These are phyloP conservation scores for Phlebiopsis gigantea DNA, from an alignment of 768 basidiomycete species.

Conservation along the genomic window DNA sequence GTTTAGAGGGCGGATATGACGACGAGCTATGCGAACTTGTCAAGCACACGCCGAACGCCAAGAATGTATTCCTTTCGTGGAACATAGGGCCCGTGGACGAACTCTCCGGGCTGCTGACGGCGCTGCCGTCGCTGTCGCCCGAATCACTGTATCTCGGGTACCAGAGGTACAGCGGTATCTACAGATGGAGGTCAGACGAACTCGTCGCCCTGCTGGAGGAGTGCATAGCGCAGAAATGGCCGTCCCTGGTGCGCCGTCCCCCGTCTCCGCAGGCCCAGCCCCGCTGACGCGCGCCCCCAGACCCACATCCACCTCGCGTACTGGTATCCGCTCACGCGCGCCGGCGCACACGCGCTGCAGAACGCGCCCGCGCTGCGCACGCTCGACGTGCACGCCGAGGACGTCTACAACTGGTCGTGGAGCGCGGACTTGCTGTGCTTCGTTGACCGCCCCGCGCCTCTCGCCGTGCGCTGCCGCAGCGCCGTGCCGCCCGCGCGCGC, in stretches of 20 bases:
- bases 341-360: not conserved
- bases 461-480: not conserved
- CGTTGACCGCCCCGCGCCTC: not conserved
- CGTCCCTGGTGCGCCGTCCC: not conserved
- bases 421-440: not conserved
- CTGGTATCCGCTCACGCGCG: not conserved
- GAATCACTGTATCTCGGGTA: not conserved
- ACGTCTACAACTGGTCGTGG: slow-evolving; percentile 1
- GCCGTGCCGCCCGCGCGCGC: not conserved
- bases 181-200: not conserved
- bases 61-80: not conserved
- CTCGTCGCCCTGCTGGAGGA: not conserved
- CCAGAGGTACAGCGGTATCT: too few relatives aligned
- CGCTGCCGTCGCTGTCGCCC: not conserved
- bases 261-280: not conserved
- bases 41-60: not conserved
- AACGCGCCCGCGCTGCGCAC: not conserved
- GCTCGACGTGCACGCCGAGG: not conserved
- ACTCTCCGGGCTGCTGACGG: not conserved
- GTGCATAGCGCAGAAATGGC: not conserved
- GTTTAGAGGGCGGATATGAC: not conserved
- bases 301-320: not conserved
- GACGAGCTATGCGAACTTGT: not conserved
- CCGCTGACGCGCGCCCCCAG: not conserved
- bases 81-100: not conserved